These are phyloP conservation scores for Zarea fungicola DNA, from an alignment of 2,329 filamentous ascomycete species.

Conservation along the genomic window DNA sequence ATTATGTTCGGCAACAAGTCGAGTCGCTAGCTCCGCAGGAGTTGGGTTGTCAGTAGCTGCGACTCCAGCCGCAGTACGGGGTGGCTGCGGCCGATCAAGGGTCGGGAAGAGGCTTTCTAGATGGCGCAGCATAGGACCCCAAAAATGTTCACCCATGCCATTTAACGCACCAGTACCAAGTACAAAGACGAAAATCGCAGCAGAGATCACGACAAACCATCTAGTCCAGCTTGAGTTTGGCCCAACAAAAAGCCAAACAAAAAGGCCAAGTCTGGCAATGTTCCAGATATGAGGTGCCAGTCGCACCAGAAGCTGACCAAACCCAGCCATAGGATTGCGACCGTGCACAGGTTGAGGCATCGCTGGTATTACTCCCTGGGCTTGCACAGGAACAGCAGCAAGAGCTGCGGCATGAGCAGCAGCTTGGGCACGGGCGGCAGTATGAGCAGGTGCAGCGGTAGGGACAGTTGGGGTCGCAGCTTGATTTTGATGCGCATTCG, in stretches of 20 bases:
- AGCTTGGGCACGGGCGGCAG: background rate
- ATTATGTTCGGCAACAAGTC: conserved; percentile 41
- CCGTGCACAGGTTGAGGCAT: background rate
- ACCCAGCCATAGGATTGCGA: conserved; percentile 1
- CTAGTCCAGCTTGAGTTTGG: conserved; percentile 54
- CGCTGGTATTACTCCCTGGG: background rate
- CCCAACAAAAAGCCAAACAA: conserved; percentile 62
- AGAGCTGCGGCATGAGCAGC: background rate
- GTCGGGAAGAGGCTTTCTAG: conserved; percentile 54
- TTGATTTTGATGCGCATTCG: background rate
- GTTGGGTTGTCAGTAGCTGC: conserved; percentile 30
- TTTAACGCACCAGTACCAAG: conserved; percentile 56
- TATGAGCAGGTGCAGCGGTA: background rate
- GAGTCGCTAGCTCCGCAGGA: conserved; percentile 48
- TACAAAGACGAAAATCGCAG: conserved; percentile 53
- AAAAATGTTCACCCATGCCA: conserved; percentile 47
- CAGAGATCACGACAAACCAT: conserved; percentile 49
- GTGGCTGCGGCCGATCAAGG: conserved; percentile 33
- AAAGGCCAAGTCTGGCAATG: conserved; percentile 49
- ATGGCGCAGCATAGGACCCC: conserved; percentile 53
- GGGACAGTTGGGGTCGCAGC: too few species aligned
- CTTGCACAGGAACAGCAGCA: background rate
- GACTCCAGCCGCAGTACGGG: conserved; percentile 23
- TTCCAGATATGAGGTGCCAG: conserved; percentile 53
- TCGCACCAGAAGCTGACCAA: conserved; percentile 2